A percentile compares a stretch with the other conserved stretches of the same genome.
phyloP scores from a whole-genome alignment of 2,329 filamentous ascomycete species.

The Teratosphaeria epicoccoides region DNA sequence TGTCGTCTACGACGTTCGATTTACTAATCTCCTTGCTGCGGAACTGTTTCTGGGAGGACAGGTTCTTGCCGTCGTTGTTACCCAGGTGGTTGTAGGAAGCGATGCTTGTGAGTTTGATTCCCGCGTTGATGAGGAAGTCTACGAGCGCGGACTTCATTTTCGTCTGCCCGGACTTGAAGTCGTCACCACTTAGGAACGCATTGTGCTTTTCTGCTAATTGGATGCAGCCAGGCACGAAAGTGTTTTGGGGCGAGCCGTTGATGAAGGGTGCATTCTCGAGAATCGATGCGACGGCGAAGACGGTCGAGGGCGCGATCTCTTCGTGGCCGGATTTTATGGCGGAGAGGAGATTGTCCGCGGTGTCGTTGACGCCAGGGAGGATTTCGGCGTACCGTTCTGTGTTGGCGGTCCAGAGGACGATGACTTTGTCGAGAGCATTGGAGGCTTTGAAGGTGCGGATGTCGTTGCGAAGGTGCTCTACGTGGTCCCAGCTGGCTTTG shows the following conservation, averaged over 20 bases:
- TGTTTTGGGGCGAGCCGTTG: conserved; percentile 98
- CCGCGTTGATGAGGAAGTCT: conserved; percentile 95
- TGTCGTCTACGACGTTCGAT: conserved; percentile 98
- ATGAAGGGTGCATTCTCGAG: conserved; percentile 88
- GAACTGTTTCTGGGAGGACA: conserved; percentile 96
- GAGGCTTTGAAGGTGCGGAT: conserved; percentile 86
- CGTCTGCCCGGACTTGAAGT: conserved; percentile 99
- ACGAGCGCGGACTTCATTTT: conserved; percentile 99
- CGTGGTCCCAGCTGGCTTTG: conserved; percentile 77
- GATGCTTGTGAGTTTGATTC: conserved; percentile 97
- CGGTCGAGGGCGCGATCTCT: conserved; percentile 88
- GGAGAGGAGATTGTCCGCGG: conserved; percentile 82
- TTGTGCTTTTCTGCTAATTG: conserved; percentile 76
- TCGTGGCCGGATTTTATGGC: conserved; percentile 77
- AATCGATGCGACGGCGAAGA: conserved; percentile 92
- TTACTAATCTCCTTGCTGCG: conserved; percentile 99
- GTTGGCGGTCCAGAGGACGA: conserved; percentile 98
- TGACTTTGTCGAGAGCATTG: conserved; percentile 84
- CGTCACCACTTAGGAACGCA: conserved; percentile 91
- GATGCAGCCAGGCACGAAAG: conserved; percentile 88
- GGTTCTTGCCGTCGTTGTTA: conserved; percentile 98
- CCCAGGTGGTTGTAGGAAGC: conserved; percentile 98
- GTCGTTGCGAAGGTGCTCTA: conserved; percentile 85
- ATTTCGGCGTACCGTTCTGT: conserved; percentile 94
- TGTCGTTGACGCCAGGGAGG: conserved; percentile 84